Evolutionary conservation across 495 filamentous ascomycete genomes (phyloP), one percentile per base, ranked within the genome.

Genomic region (Lasiosphaeria hispida): DNA sequence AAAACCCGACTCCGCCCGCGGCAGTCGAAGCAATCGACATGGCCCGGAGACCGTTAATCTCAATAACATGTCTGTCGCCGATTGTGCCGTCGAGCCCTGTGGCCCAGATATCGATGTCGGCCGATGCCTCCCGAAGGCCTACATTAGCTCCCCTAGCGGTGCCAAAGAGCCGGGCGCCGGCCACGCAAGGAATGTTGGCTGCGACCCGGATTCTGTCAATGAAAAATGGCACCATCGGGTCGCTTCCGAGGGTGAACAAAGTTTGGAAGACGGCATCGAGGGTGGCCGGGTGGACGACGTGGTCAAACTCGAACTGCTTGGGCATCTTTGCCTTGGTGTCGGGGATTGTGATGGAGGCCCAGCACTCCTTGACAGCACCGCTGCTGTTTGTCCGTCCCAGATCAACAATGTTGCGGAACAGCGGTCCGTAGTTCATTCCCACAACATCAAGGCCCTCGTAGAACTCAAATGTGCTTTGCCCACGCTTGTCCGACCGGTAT

Each of bases 281-380:
- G 19, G 45, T 58, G 0, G 55, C 44, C 11, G 47, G 55, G 17
- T 58, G 55, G 9, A 58, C 19, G 0, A 52, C 30, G 38, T 58
- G 55, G 36, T 51, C 55, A 23, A 41, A 39, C 48, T 76, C 67
- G 53, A 73, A 75, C 11, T 70, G 53, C n/a, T 43, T 56, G 1
- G 77, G 77, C 77, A 80, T 79, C 15, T 60, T 58, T 4, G 60
- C 60, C 35, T 60, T 66, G 0, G 72, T 76, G 52, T 80, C 70
- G 3, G 76, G 75, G 39, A 77, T 53, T 52, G 38, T 50, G 67
- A n/a, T 40, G 2, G 38, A 56, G 42, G 14, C 53, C 59, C 23
- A 55, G 13, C 35, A 15, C 63, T 30, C 38, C 35, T 40, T 66
- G 54, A 13, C 19, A 2, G 7, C 13, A 58, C 60, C 48, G 15